Conservation (phyloP, 139 green algal genomes). For the Prasinococcaceae sp. region DNA sequence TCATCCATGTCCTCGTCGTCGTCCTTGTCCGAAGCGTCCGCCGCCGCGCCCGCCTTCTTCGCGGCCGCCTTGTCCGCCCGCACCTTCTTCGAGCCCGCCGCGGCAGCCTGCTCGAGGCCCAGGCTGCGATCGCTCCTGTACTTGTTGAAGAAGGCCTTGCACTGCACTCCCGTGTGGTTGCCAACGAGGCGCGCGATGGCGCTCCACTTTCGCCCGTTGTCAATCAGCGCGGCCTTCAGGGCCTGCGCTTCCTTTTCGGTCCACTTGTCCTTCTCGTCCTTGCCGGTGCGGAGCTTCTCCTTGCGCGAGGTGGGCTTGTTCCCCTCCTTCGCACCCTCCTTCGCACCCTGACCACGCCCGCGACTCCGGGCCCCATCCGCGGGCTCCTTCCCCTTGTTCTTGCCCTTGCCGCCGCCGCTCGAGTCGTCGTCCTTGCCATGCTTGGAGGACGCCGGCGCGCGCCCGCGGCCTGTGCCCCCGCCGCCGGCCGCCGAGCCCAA, state of each 20-base stretch:
- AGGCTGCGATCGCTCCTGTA: neutral
- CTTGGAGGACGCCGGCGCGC: too few relatives aligned
- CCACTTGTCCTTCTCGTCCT: slow-evolving; percentile 3
- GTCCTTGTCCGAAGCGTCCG: neutral
- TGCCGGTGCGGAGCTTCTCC: too few relatives aligned
- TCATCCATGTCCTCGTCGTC: neutral
- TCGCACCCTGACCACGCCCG: too few relatives aligned
- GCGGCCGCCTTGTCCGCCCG: neutral
- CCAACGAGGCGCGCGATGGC: slow-evolving; percentile 32
- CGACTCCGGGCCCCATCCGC: too few relatives aligned
- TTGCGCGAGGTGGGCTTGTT: too few relatives aligned
- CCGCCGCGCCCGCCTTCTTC: neutral
- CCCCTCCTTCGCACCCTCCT: too few relatives aligned
- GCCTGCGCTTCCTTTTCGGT: slow-evolving; percentile 21
- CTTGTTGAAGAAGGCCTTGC: slow-evolving; percentile 37
- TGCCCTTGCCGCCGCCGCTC: too few relatives aligned
- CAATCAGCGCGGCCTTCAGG: slow-evolving; percentile 39
- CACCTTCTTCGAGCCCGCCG: neutral
- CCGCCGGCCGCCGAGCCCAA: neutral
- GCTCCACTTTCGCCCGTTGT: slow-evolving; percentile 34
- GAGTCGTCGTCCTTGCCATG: too few relatives aligned
- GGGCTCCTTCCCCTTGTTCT: too few relatives aligned
- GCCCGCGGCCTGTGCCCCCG: too few relatives aligned
- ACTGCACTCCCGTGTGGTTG: slow-evolving; percentile 23
- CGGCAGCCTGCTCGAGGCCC: neutral